Evolutionary conservation across 441 rosid genomes (phyloP), one percentile per base, ranked within the genome.

Genomic region (Aquilaria agallochum): DNA sequence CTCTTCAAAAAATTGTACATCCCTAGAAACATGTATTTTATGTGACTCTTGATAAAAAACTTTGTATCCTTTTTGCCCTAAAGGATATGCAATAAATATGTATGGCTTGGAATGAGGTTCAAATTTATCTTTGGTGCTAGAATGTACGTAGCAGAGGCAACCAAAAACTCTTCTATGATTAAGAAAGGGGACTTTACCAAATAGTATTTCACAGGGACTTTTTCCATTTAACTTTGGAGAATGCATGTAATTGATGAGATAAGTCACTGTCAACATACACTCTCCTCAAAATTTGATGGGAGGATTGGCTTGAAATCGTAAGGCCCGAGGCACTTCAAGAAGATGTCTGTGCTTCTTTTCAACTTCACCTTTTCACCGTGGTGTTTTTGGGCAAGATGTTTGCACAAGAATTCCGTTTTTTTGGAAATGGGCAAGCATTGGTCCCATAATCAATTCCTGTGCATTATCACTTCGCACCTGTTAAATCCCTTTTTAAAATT

Each of bases 241-340:
- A 4, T 53, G 53, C 0, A 66, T 13, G 0, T 3, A 15, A n/a
- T 66, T 66, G 9, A 50, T 57, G 13, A 66, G 63, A 30, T 66
- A 51, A 27, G 52, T 5, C 0, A 31, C 33, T 9, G 42, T 56
- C 3, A 46, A 31, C 10, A 64, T 15, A 55, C 56, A 32, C 8
- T 51, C 54, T 5, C 54, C 9, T 3, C 30, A 51, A 14, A 51
- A 51, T 12, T 1, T 51, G 5, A 50, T 12, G 3, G 54, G 54
- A n/a, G 12, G 54, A n/a, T 50, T 50, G 54, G 27, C 15, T 14
- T 50, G 54, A 50, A 50, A 50, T 2, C 15, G 20, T 1, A 50
- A 1, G 3, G 54, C 54, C 2, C 15, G 2, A 50, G 20, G 9
- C n/a, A 50, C 54, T 12, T 12, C 27, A 4, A 50, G 3, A 9